Evolutionary conservation across 768 basidiomycete genomes (phyloP).

Genomic region (Stropharia rugosoannulata): DNA sequence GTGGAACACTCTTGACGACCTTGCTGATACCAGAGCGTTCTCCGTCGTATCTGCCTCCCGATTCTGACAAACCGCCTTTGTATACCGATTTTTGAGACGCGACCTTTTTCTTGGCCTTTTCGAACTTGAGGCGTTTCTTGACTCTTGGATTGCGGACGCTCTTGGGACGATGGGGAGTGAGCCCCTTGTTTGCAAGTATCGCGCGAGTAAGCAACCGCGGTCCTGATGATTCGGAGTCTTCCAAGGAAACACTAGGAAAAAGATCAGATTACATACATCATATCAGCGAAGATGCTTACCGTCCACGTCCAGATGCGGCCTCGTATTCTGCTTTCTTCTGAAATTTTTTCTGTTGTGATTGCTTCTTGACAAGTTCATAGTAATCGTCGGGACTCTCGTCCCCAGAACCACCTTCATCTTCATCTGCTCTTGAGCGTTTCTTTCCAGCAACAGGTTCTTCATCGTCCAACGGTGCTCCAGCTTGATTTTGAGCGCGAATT

Average conservation of each 20-base stretch:
- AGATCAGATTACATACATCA: no score
- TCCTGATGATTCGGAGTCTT: constrained; percentile 44
- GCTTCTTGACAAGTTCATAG: constrained; percentile 85
- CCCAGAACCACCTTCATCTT: constrained; percentile 32
- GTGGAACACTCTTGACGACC: constrained; percentile 81
- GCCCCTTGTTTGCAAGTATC: constrained; percentile 91
- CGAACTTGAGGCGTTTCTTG: constrained; percentile 92
- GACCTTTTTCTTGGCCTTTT: constrained; percentile 92
- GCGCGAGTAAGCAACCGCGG: constrained; percentile 88
- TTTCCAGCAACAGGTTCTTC: constrained; percentile 42
- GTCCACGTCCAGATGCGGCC: constrained; percentile 37
- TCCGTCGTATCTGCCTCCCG: constrained; percentile 79
- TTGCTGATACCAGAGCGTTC: constrained; percentile 93
- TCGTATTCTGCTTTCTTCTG: constrained; percentile 86
- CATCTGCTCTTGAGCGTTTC: constrained; percentile 36
- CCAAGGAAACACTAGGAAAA: constrained; percentile 25
- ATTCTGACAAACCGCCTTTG: constrained; percentile 78
- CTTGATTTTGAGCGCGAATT: constrained; percentile 42
- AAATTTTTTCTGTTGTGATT: constrained; percentile 68
- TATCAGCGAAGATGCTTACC: constrained; percentile 3
- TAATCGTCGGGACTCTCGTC: constrained; percentile 67
- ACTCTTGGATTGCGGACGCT: constrained; percentile 94
- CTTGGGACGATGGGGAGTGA: constrained; percentile 89
- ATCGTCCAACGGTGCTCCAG: constrained; percentile 69
- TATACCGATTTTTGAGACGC: constrained; percentile 89